Conservation (phyloP, 306 rosid genomes). For the Rubus parviflorus region DNA sequence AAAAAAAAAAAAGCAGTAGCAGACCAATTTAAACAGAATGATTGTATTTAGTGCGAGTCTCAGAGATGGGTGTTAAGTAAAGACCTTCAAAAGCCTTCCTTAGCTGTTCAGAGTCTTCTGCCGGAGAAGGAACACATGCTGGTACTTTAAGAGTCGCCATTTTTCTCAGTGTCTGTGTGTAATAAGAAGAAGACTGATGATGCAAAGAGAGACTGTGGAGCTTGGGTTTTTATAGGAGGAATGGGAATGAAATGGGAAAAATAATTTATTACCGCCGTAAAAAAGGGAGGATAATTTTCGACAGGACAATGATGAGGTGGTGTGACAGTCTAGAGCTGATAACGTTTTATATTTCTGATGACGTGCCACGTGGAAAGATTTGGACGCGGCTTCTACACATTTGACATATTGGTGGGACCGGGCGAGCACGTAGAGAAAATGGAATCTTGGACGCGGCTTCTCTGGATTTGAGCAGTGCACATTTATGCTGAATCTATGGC, state of each 20-base stretch:
- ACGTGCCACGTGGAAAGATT: not conserved
- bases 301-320: not conserved
- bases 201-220: not conserved
- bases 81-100: conserved; percentile 19
- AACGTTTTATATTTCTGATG: not conserved
- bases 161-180: not conserved
- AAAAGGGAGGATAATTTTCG: not conserved
- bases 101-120: conserved; percentile 12
- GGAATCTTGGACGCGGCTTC: not conserved
- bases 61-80: not conserved
- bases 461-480: no score
- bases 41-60: not conserved
- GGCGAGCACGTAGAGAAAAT: not conserved
- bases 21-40: not conserved
- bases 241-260: not conserved
- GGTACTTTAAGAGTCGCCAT: conserved; percentile 18
- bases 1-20: not conserved
- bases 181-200: not conserved
- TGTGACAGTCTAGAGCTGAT: not conserved
- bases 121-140: conserved; percentile 14
- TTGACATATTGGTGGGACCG: not conserved
- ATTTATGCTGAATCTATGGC: not conserved
- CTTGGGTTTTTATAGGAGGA: not conserved
- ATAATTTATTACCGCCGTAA: not conserved
- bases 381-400: conserved; percentile 1